A percentile compares a stretch with the other conserved stretches of the same genome.
phyloP scores from a whole-genome alignment of 108 stramenopile genomes.

The Fistulifera solaris region DNA sequence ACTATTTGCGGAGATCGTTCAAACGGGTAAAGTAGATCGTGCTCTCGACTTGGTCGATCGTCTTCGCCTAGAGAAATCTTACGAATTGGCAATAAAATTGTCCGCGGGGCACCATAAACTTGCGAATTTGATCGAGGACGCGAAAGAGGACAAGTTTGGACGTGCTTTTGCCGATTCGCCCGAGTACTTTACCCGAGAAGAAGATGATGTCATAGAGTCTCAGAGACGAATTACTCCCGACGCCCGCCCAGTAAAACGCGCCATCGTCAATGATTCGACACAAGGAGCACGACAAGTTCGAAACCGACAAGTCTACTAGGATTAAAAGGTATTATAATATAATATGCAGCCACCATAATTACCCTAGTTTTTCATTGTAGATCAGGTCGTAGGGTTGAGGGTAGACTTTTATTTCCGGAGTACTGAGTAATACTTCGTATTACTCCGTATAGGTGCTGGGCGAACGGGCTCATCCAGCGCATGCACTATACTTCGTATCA shows the following conservation, averaged over 20 bases:
- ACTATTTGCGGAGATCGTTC: constrained; percentile 45
- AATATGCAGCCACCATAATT: background rate
- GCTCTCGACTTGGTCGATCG: constrained; percentile 58
- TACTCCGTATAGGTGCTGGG: no score
- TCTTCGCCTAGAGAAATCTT: constrained; percentile 59
- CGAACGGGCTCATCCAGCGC: no score
- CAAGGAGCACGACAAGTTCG: background rate
- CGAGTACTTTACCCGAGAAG: no score
- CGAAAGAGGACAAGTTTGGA: constrained; percentile 39
- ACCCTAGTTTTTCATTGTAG: no score
- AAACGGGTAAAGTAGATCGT: constrained; percentile 60
- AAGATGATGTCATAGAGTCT: no score
- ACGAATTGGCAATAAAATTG: constrained; percentile 56
- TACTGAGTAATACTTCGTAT: no score
- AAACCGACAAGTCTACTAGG: background rate
- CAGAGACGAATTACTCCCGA: no score
- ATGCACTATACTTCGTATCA: no score
- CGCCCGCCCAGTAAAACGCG: no score
- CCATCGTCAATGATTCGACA: no score
- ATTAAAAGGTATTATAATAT: background rate
- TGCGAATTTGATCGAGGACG: constrained; percentile 47
- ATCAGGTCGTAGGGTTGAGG: no score
- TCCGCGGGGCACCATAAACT: constrained; percentile 51
- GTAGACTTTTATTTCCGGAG: no score
- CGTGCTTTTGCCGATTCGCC: constrained; percentile 4